Evolutionary conservation across 257 asterid species (phyloP).

Genomic region (Nicotiana tomentosiformis): DNA sequence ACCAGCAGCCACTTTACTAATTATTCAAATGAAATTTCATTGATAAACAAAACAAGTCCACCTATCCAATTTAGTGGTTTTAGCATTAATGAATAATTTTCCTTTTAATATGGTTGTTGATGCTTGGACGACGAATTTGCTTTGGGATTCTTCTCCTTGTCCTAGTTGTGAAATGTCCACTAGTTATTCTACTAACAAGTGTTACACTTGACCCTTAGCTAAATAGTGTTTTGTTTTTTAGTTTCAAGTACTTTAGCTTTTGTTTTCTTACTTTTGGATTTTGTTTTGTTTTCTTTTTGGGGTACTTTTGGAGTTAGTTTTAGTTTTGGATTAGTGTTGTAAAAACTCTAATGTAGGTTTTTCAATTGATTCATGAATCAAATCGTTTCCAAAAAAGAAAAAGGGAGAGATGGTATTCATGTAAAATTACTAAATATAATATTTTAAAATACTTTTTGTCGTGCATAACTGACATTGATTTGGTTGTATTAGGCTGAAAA

Average conservation of each 20-base stretch:
- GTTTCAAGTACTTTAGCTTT: background rate
- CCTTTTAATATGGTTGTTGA: slow-evolving; percentile 40
- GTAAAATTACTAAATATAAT: no score
- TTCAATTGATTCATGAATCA: slow-evolving; percentile 8
- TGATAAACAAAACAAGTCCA: slow-evolving; percentile 21
- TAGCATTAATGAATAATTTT: slow-evolving; percentile 19
- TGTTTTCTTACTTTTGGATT: background rate
- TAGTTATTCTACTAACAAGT: slow-evolving; percentile 48
- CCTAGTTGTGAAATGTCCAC: slow-evolving; percentile 60
- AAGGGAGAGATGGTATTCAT: no score
- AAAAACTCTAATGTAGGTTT: slow-evolving; percentile 10
- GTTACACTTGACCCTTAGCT: slow-evolving; percentile 31
- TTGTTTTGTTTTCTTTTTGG: background rate
- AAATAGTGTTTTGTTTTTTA: background rate
- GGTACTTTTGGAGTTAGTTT: slow-evolving; percentile 18
- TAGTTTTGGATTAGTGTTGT: slow-evolving; percentile 10
- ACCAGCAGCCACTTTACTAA: slow-evolving; percentile 14
- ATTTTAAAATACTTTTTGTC: background rate
- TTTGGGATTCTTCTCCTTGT: slow-evolving; percentile 82
- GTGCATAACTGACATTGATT: no score
- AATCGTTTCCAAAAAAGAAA: background rate
- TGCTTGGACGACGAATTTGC: slow-evolving; percentile 50
- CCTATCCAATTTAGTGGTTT: slow-evolving; percentile 27
- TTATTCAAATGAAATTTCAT: slow-evolving; percentile 20
- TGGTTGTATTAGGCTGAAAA: no score